These are phyloP conservation scores for Talaromyces sp. DNA, from an alignment of 2,329 filamentous ascomycete genomes.

Conservation along the genomic window DNA sequence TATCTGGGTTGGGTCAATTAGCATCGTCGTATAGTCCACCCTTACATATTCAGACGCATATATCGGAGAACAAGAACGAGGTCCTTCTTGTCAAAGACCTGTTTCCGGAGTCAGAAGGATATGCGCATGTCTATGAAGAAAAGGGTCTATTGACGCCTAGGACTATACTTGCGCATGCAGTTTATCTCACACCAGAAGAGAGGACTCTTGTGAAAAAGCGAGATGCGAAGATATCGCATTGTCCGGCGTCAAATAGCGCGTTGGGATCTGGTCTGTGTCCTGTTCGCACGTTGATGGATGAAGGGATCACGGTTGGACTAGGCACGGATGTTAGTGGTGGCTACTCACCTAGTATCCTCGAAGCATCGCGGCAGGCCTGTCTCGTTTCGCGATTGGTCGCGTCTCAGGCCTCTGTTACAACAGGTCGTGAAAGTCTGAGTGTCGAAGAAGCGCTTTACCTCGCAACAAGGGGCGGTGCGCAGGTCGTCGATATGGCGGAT, in stretches of 20 bases:
- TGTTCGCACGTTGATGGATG: slow-evolving; percentile 68
- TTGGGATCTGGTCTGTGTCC: slow-evolving; percentile 73
- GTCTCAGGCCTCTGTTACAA: slow-evolving; percentile 12
- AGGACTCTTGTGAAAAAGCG: slow-evolving; percentile 57
- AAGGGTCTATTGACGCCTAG: slow-evolving; percentile 62
- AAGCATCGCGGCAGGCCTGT: slow-evolving; percentile 74
- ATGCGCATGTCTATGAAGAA: slow-evolving; percentile 74
- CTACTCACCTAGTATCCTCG: slow-evolving; percentile 74
- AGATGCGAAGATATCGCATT: slow-evolving; percentile 70
- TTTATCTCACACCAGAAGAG: slow-evolving; percentile 69
- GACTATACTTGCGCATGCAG: slow-evolving; percentile 79
- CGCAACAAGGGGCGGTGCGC: slow-evolving; percentile 80
- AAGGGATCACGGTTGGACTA: slow-evolving; percentile 72
- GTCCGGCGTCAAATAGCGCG: slow-evolving; percentile 78
- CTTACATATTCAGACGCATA: slow-evolving; percentile 70
- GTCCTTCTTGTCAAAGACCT: slow-evolving; percentile 63
- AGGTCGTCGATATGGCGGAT: slow-evolving; percentile 67
- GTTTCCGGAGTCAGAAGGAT: slow-evolving; percentile 61
- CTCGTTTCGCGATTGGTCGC: slow-evolving; percentile 66
- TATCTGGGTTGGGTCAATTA: slow-evolving; percentile 60
- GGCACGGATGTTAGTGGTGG: slow-evolving; percentile 91
- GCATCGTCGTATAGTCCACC: slow-evolving; percentile 60
- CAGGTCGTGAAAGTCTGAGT: slow-evolving; percentile 62
- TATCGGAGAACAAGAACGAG: slow-evolving; percentile 76
- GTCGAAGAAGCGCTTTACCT: slow-evolving; percentile 83